A percentile compares a stretch with the other conserved stretches of the same genome.
These are phyloP conservation scores for Domatiomyces globalis DNA, from an alignment of 2,329 filamentous ascomycete genomes.

Conservation along the genomic window DNA sequence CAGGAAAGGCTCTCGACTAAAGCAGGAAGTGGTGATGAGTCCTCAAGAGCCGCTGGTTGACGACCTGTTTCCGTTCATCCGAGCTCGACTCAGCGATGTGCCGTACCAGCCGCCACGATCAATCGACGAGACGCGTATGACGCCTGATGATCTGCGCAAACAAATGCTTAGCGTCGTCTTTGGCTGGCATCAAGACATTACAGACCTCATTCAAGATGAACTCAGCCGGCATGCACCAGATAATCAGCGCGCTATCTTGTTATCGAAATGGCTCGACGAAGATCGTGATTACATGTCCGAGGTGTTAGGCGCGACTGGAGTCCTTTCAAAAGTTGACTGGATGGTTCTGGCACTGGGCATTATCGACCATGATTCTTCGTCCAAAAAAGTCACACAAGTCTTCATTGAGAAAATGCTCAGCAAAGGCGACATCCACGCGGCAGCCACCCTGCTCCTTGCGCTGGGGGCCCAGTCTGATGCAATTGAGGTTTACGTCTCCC, in stretches of 20 bases:
- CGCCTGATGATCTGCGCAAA: slow-evolving; percentile 61
- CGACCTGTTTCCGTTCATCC: slow-evolving; percentile 77
- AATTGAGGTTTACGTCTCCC: slow-evolving; percentile 89
- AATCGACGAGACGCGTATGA: slow-evolving; percentile 45
- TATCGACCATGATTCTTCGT: slow-evolving; percentile 62
- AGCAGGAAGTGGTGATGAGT: slow-evolving; percentile 66
- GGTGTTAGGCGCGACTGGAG: slow-evolving; percentile 53
- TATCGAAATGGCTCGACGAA: slow-evolving; percentile 87
- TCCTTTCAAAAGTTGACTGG: slow-evolving; percentile 92
- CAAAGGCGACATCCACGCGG: slow-evolving; percentile 78
- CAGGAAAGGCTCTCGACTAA: slow-evolving; percentile 50
- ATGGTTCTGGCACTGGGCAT: slow-evolving; percentile 86
- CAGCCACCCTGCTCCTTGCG: slow-evolving; percentile 81
- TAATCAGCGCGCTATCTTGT: slow-evolving; percentile 63
- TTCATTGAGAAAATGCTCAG: slow-evolving; percentile 85
- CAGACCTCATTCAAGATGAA: slow-evolving; percentile 72
- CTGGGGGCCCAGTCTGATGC: slow-evolving; percentile 88
- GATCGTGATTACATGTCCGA: slow-evolving; percentile 68
- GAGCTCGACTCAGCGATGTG: slow-evolving; percentile 66
- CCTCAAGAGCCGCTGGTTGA: slow-evolving; percentile 57
- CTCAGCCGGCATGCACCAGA: slow-evolving; percentile 54
- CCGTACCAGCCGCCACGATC: slow-evolving; percentile 58
- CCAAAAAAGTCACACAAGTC: slow-evolving; percentile 78
- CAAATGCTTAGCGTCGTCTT: slow-evolving; percentile 94
- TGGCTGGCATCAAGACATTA: slow-evolving; percentile 78